Percentiles rank a stretch among this genome's conserved stretches.
Conservation (phyloP, 371 early-diverging fungal species). For the Mortierella sp. region DNA sequence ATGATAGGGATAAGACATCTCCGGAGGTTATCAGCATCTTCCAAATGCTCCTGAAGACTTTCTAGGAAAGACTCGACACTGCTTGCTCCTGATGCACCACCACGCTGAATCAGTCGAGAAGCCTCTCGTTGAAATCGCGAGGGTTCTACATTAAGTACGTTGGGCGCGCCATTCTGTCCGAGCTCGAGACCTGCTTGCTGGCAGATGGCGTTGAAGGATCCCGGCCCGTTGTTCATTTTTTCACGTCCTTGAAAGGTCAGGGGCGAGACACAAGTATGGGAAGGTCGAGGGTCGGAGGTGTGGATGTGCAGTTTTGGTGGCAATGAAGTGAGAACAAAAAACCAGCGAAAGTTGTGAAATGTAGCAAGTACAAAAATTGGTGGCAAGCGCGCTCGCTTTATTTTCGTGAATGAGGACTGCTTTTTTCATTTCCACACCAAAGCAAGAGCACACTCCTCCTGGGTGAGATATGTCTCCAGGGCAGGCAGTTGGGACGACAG, state of each 20-base stretch:
- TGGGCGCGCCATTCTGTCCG: constrained; percentile 28
- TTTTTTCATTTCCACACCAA: not conserved
- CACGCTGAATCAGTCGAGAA: constrained; percentile 27
- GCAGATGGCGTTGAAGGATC: constrained; percentile 34
- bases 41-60: constrained; percentile 42
- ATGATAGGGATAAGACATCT: constrained; percentile 32
- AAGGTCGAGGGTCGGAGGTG: not conserved
- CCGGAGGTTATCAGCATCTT: constrained; percentile 31
- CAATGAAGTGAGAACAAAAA: not conserved
- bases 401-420: not conserved
- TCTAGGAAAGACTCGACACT: constrained; percentile 34
- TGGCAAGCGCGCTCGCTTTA: constrained; percentile 8
- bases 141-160: constrained; percentile 40
- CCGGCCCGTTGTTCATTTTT: constrained; percentile 19
- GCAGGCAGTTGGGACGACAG: constrained; percentile 1
- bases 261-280: no score
- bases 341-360: not conserved
- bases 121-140: constrained; percentile 47
- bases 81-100: constrained; percentile 13
- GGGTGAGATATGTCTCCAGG: constrained; percentile 2
- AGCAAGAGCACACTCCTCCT: not conserved
- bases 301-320: constrained; percentile 11
- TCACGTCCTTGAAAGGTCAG: constrained; percentile 10
- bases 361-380: not conserved
- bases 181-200: constrained; percentile 41